Conservation (phyloP, 2,329 filamentous ascomycete species). For the Monosporascus sp. region DNA sequence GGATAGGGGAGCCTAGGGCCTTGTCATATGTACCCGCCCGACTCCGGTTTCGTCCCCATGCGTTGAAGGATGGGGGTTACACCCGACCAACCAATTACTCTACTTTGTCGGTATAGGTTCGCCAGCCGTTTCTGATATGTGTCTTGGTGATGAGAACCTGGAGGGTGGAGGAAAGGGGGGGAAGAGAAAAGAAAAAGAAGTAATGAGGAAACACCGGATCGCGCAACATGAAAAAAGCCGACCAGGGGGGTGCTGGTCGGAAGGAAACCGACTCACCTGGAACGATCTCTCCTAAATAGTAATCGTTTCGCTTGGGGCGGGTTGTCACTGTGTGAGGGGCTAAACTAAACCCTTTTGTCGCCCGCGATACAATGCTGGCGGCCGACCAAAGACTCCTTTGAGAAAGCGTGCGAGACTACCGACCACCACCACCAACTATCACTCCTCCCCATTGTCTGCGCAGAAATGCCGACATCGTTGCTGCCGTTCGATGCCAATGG, state of each 20-base stretch:
- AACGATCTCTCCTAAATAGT: not conserved
- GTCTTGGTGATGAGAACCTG: not conserved
- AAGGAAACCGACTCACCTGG: not conserved
- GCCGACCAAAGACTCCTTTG: not conserved
- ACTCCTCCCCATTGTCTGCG: not conserved
- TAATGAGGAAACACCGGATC: not conserved
- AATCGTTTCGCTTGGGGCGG: not conserved
- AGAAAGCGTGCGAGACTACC: not conserved
- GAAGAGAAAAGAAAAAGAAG: not conserved
- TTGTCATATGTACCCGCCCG: not conserved
- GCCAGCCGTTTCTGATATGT: not conserved
- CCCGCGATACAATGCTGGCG: not conserved
- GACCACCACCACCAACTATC: not conserved
- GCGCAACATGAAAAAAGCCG: not conserved
- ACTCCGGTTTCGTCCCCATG: not conserved
- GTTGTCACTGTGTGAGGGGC: not conserved
- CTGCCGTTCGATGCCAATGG: not conserved
- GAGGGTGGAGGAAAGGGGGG: not conserved
- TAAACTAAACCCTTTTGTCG: not conserved
- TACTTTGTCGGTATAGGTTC: not conserved
- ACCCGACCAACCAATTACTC: not conserved
- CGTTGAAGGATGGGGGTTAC: not conserved
- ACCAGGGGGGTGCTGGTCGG: not conserved
- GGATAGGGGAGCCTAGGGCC: too few relatives aligned
- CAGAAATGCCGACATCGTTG: not conserved